Evolutionary conservation across 2,329 filamentous ascomycete species (phyloP), one percentile per base, ranked within the genome.

Genomic region (Cordyceps cicadae): DNA sequence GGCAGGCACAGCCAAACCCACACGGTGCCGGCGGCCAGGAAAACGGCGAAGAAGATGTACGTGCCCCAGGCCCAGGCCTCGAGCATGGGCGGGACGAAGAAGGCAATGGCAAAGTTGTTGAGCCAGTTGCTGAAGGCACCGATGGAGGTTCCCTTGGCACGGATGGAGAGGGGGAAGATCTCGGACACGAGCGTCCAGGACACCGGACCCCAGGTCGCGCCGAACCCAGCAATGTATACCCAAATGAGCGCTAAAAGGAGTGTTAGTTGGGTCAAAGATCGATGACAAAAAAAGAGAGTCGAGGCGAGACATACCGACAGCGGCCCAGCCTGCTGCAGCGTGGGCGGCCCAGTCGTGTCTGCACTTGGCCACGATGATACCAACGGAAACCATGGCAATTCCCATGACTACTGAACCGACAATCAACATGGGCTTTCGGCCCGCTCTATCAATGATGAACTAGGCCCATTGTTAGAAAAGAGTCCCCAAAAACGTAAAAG

Each of bases 1-100:
- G 81, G 81, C 5, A 84, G 70, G 59, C 75, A 75, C 66, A 80
- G 78, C 65, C 72, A 81, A 11, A 80, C 75, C 67, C 79, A 84
- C 24, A 78, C 64, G 29, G 76, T 74, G 2, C 79, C 76, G 11
- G 71, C 68, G 14, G 77, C 70, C 58, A 81, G 79, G 53, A 81
- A 75, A 0, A 75, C 74, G 34, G 79, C 79, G 64, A 84, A 84
- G 73, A 85, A 83, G 65, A 82, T 79, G 66, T 81, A 84, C 0
- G 79, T 80, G 24, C 80, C 81, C 68, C 77, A 82, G 11, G 71
- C 68, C 68, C 75, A 74, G 21, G 66, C 64, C 51, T 64, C 64
- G 32, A 67, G 62, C 66, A 76, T 81, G 11, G 74, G 70, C 3
- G 76, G 76, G 0, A 77, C 74, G 46, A 74, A 76, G 43, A 79